Base-by-base conservation (phyloP, 2,329 filamentous ascomycete species). In the Penicillium sp. region DNA sequence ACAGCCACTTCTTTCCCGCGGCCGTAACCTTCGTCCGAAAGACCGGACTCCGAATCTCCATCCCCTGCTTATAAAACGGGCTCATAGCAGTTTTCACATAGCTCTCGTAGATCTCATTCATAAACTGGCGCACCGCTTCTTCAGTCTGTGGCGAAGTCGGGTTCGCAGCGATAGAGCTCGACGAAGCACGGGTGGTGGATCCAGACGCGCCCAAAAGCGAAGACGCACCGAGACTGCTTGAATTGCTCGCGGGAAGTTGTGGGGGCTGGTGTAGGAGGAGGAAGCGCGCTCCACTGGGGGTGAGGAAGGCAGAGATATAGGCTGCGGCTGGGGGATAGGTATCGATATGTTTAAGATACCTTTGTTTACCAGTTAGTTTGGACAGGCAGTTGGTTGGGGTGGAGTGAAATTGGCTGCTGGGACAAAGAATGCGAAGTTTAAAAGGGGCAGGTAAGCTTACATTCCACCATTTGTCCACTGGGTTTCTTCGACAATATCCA, bases 71-170 rank as follows among this genome's bases (percentile, higher is more conserved):
- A 79, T 97, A 98, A 74, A 99, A 99, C 0, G 95, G 95, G 71
- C 87, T 98, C 95, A 99, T 98, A 56, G 93, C 87, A 13, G 93
- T 90, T 82, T 99, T 99, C 63, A 96, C 86, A 88, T 93, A 99
- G 65, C 88, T 91, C 77, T 99, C 95, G 77, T 97, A 98, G 13
- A 97, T 90, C 72, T 99, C 95, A 16, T 84, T 83, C 79, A 99
- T 96, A 79, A 98, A 99, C 76, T 91, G 91, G 72, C 91, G 87
- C 67, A 98, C 90, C 5, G 95, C 93, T 78, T 99, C 95, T 77
- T 99, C 95, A 5, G 93, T 96, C 72, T 93, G 91, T 6, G 91
- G 88, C 57, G 88, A 90, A 3, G 88, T 93, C 0, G 93, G 93
- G 74, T 96, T 97, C 64, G 89, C 87, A 55, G 86, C 89, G 56